phyloP scores from a whole-genome alignment of 2,329 filamentous ascomycete species.

The Calonectria honghensis region DNA sequence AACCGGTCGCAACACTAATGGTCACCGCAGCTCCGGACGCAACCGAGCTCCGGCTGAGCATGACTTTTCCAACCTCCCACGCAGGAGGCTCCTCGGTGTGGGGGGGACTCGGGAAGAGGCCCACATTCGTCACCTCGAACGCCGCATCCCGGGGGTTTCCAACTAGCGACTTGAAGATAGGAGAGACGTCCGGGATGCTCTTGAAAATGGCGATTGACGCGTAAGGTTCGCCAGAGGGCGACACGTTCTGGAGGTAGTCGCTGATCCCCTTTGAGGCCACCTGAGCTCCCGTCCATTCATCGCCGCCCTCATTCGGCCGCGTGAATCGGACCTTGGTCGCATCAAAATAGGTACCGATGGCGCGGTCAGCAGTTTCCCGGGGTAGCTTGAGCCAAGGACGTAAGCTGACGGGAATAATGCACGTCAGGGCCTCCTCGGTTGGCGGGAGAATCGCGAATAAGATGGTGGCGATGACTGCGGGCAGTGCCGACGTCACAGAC shows the following conservation, averaged over 20 bases:
- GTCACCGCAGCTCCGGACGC: slow-evolving; percentile 59
- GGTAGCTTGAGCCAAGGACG: slow-evolving; percentile 41
- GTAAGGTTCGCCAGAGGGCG: slow-evolving; percentile 46
- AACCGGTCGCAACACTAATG: slow-evolving; percentile 64
- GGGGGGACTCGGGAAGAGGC: slow-evolving; percentile 55
- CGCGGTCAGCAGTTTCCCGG: slow-evolving; percentile 23
- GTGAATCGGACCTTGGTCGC: slow-evolving; percentile 37
- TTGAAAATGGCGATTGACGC: slow-evolving; percentile 59
- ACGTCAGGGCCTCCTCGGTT: slow-evolving; percentile 39
- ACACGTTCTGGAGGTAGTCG: slow-evolving; percentile 37
- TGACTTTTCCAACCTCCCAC: slow-evolving; percentile 60
- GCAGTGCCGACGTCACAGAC: slow-evolving; percentile 39
- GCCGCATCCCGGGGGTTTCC: slow-evolving; percentile 61
- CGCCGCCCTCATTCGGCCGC: background rate
- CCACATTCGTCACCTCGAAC: slow-evolving; percentile 69
- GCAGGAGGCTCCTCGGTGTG: slow-evolving; percentile 40
- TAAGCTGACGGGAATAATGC: slow-evolving; percentile 46
- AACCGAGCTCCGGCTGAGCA: slow-evolving; percentile 63
- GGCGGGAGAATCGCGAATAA: slow-evolving; percentile 41
- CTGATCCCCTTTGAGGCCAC: slow-evolving; percentile 8
- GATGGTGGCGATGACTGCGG: slow-evolving; percentile 38
- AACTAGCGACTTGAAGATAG: slow-evolving; percentile 59
- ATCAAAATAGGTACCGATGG: slow-evolving; percentile 45
- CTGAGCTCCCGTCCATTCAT: slow-evolving; percentile 29
- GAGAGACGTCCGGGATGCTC: slow-evolving; percentile 62